Evolutionary conservation across 805 yeast species (phyloP).

Genomic region (Cyberlindnera euphorbiiphila): DNA sequence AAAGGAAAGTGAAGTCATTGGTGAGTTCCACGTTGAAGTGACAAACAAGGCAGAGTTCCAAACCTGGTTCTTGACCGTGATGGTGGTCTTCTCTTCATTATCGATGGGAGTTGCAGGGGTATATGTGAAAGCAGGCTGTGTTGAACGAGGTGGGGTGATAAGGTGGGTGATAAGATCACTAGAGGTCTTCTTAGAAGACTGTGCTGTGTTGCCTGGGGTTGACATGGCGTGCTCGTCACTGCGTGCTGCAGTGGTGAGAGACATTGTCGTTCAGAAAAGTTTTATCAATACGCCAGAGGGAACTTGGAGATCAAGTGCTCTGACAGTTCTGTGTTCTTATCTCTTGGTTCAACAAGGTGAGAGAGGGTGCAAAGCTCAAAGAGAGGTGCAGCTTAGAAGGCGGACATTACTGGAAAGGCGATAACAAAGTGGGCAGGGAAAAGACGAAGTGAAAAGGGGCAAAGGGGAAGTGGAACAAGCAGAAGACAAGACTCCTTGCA

Average conservation of each 20-base stretch:
- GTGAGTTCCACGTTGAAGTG: constrained; percentile 18
- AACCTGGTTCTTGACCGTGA: constrained; percentile 14
- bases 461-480: background rate
- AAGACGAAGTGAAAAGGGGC: background rate
- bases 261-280: background rate
- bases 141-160: constrained; percentile 19
- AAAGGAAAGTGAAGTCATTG: constrained; percentile 8
- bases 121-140: background rate
- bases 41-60: constrained; percentile 16
- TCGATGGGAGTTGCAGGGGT: background rate
- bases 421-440: too few species aligned
- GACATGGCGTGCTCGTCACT: background rate
- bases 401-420: too few species aligned
- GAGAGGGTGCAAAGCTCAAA: too few species aligned
- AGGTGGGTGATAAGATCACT: too few species aligned
- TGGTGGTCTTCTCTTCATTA: constrained; percentile 4
- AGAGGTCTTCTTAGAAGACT: constrained; percentile 19
- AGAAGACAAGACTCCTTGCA: too few species aligned
- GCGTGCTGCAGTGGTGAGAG: too few species aligned
- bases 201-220: constrained; percentile 7
- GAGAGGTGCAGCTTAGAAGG: too few species aligned
- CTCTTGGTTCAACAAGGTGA: too few species aligned
- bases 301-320: too few species aligned
- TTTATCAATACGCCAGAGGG: constrained; percentile 1
- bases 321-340: too few species aligned